phyloP scores from a whole-genome alignment of 1,284 basidiomycete genomes.

The Meira nashicola region DNA sequence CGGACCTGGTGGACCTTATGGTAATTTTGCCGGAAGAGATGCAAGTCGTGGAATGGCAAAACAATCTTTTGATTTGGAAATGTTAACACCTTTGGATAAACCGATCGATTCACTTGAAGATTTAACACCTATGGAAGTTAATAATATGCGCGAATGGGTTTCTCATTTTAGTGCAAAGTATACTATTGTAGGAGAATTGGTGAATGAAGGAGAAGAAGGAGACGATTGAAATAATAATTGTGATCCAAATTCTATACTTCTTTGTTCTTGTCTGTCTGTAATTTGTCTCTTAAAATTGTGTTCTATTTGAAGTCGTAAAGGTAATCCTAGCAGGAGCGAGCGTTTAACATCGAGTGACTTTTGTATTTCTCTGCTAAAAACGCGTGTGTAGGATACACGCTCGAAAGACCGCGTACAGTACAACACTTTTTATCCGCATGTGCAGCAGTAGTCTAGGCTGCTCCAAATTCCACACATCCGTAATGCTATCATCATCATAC shows the following conservation, averaged over 20 bases:
- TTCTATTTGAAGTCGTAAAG: neutral
- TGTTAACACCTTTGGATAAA: conserved; percentile 79
- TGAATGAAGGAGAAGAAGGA: conserved; percentile 35
- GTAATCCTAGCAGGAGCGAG: too few relatives aligned
- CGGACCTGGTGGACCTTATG: conserved; percentile 90
- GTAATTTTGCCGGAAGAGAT: conserved; percentile 90
- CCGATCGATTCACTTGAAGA: conserved; percentile 77
- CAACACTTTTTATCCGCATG: too few relatives aligned
- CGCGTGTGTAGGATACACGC: too few relatives aligned
- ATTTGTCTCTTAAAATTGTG: neutral
- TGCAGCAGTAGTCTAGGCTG: too few relatives aligned
- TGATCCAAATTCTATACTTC: too few relatives aligned
- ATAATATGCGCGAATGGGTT: conserved; percentile 45
- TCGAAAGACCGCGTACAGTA: too few relatives aligned
- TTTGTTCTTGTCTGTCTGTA: neutral
- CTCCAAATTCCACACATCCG: too few relatives aligned
- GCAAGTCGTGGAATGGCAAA: conserved; percentile 93
- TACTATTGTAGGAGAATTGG: conserved; percentile 43
- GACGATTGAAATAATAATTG: too few relatives aligned
- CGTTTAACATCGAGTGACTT: too few relatives aligned
- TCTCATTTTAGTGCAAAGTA: conserved; percentile 47
- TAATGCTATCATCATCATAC: too few relatives aligned
- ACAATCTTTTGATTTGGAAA: conserved; percentile 85
- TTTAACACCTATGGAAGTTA: conserved; percentile 70
- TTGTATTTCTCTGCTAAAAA: too few relatives aligned